Evolutionary conservation across 768 basidiomycete species (phyloP).

Genomic region (Hericium rajendrae): DNA sequence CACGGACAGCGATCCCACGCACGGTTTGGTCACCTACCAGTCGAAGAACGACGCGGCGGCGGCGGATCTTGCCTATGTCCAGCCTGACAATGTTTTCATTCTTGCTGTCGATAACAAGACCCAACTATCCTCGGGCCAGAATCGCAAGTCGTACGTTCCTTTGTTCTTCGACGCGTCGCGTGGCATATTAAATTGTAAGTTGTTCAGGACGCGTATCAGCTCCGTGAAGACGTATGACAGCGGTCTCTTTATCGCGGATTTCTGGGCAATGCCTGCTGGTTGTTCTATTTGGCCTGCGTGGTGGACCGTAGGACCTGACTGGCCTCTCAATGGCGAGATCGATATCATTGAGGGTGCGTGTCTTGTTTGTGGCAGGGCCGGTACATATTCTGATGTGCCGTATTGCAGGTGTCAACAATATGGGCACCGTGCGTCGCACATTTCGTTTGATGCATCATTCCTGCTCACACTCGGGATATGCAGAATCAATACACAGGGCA

Average conservation of each 20-base stretch:
- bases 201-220: conserved; percentile 19
- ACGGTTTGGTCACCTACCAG: background rate
- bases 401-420: background rate
- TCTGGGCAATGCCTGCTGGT: conserved; percentile 20
- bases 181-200: background rate
- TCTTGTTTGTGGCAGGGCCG: background rate
- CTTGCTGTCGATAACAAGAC: conserved; percentile 4
- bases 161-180: background rate
- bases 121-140: background rate
- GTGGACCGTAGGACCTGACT: conserved; percentile 17
- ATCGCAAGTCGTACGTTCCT: conserved; percentile 6
- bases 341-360: conserved; percentile 22
- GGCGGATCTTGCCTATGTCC: conserved; percentile 3
- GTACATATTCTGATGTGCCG: background rate
- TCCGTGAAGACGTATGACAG: conserved; percentile 18
- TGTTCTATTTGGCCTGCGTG: conserved; percentile 23
- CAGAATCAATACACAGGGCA: conserved; percentile 6
- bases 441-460: no score
- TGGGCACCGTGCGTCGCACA: background rate
- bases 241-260: conserved; percentile 25
- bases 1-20: background rate
- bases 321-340: conserved; percentile 25
- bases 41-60: conserved; percentile 1
- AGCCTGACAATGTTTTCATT: background rate
- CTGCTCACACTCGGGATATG: background rate